Evolutionary conservation across 1,284 basidiomycete species (phyloP), one percentile per base, ranked within the genome.

Genomic region (Malassezia globosa): DNA sequence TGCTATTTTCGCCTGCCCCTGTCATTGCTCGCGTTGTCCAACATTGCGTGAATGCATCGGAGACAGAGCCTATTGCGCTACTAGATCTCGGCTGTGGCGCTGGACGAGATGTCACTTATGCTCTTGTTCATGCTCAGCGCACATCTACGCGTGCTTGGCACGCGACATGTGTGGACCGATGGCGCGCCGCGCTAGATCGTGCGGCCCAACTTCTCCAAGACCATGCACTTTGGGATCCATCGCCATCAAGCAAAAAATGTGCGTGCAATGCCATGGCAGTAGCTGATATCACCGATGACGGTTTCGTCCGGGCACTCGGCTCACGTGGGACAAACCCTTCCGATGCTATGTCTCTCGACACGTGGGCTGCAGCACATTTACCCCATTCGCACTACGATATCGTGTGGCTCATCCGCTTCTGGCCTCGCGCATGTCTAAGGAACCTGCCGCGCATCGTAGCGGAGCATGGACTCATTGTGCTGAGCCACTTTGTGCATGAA

Each of bases 401-500:
- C 6, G 38, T 52, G 7, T 29, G 46, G n/a, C 5, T 52, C 5
- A 33, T 52, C 16, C 50, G 50, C 10, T 52, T 47, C 40, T 52
- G 50, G 50, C 44, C 40, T 16, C 25, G 21, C n/a, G 27, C 50
- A 6, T 29, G 39, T 5, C 36, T 52, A 2, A 16, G 22, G 14
- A 21, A 7, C 1, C 38, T 52, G 2, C 50, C 50, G 3, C 8
- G 11, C 19, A 29, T 45, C n/a, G 29, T 46, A 4, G 44, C 44
- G 27, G 23, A 25, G 2, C 42, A 36, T 11, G 38, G 44, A 5
- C 23, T 41, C 5, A 33, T 52, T n/a, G 50, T 47, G 11, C 23
- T 52, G 39, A 52, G 50, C 46, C 50, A 52, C 29, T 52, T 52
- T 52, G 50, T 40, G 34, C 44, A 52, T 37, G 45, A 26, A 13